These are phyloP conservation scores for Gossypium rotundifolium DNA, from an alignment of 345 rosid species.

Conservation along the genomic window DNA sequence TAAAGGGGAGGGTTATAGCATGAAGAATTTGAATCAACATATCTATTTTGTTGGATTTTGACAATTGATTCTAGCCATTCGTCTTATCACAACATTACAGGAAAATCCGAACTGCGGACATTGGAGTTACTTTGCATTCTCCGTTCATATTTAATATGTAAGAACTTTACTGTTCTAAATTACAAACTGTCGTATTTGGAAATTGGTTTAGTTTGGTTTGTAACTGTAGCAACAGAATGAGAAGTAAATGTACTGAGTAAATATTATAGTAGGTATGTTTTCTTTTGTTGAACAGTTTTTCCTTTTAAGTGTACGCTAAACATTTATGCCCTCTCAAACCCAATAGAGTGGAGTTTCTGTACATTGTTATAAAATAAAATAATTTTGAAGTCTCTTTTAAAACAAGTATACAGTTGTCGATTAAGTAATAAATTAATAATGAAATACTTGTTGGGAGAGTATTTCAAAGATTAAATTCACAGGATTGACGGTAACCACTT, in stretches of 20 bases:
- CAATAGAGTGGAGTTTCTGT: background rate
- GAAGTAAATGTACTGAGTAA: background rate
- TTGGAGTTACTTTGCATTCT: background rate
- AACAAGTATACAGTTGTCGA: too few relatives aligned
- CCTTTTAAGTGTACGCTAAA: background rate
- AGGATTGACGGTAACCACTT: too few relatives aligned
- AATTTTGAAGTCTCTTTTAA: too few relatives aligned
- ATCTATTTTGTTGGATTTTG: background rate
- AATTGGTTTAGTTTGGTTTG: conserved; percentile 1
- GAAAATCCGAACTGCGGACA: background rate
- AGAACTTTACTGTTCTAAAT: background rate
- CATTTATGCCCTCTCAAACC: background rate
- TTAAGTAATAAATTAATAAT: too few relatives aligned
- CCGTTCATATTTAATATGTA: background rate
- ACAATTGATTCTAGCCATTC: background rate
- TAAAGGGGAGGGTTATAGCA: background rate
- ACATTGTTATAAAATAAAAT: too few relatives aligned
- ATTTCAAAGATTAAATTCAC: too few relatives aligned
- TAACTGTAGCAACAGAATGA: background rate
- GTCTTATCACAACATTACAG: background rate
- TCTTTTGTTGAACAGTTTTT: background rate
- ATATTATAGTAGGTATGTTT: background rate
- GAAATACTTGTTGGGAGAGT: too few relatives aligned
- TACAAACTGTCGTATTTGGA: background rate
- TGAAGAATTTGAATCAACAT: background rate